A percentile compares a stretch with the other conserved stretches of the same genome.
These are phyloP conservation scores for Colletotrichum sp. DNA, from an alignment of 2,329 filamentous ascomycete genomes.

Conservation along the genomic window DNA sequence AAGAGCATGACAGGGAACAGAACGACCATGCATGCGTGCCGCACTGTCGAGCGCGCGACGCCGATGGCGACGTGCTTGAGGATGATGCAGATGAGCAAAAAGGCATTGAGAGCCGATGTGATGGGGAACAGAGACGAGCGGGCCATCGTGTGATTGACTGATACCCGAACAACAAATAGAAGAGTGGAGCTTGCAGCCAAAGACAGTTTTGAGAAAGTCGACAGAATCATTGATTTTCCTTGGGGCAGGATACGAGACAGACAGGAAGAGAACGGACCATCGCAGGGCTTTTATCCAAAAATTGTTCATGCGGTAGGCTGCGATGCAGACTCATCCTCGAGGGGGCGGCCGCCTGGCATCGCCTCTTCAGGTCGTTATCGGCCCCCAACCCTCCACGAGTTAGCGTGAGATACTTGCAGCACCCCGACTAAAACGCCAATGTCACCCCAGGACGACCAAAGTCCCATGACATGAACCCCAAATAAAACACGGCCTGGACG, in stretches of 20 bases:
- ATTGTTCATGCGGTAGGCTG: neutral
- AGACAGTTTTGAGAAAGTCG: neutral
- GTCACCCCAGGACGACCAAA: neutral
- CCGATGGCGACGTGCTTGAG: constrained; percentile 14
- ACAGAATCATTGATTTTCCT: neutral
- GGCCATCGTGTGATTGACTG: neutral
- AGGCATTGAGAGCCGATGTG: constrained; percentile 4
- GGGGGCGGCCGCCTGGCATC: neutral
- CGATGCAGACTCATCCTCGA: neutral
- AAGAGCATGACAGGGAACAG: constrained; percentile 16
- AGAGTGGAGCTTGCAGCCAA: neutral
- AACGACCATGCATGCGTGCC: neutral
- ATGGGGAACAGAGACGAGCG: constrained; percentile 1
- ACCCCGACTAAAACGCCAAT: neutral
- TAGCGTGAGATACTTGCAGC: neutral
- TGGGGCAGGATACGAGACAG: neutral
- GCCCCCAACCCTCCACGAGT: neutral
- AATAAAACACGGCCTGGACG: neutral
- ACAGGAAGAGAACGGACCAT: neutral
- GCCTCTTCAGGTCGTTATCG: neutral
- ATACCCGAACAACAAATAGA: neutral
- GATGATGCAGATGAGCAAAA: constrained; percentile 11
- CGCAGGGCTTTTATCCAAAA: neutral
- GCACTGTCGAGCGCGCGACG: neutral
- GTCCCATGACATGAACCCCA: neutral